Evolutionary conservation across 2,329 filamentous ascomycete genomes (phyloP), one percentile per base, ranked within the genome.

Genomic region (Cytospora mali): DNA sequence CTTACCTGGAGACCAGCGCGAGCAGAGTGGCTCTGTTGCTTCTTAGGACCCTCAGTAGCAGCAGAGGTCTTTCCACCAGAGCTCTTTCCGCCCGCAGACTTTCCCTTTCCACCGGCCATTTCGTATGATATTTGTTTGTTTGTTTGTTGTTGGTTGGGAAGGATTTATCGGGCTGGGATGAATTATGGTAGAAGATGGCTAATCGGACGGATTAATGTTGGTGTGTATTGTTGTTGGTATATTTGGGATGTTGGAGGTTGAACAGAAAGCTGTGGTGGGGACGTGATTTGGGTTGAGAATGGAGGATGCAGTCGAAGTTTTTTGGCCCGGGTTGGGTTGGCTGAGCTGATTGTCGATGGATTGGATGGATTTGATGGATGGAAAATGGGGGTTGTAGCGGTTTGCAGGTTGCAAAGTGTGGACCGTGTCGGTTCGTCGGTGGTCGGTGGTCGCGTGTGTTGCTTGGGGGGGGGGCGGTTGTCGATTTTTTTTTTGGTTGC

Each of bases 1-100:
- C 91, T 84, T 84, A 97, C 93, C 90, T 97, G 93, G 71, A 97
- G 86, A 75, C 93, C 93, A 76, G 93, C 93, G 79, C 95, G 93
- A 74, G 92, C 92, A 72, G 93, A 97, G 83, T 97, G 93, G 81
- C 95, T 96, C 81, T 96, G 91, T 75, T 91, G 89, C 83, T 97
- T 97, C 82, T 91, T 91, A 75, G 88, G 81, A 61, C 84, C 85
- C 69, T 88, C 88, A 72, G 84, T 86, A n/a, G 58, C 42, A 18
- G 74, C 80, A 65, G 81, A 80, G 55, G 82, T 84, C 84, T 95
- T 95, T 71, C 91, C 91, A 72, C 91, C 91, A 63, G 90, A 84
- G 76, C 81, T 93, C 88, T 96, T 97, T 75, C 93, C 93, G 72
- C 93, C 93, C 71, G 89, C 86, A 68, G 88, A 92, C 84, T 93